Percentiles rank a stretch among this genome's conserved stretches.
Evolutionary conservation across 805 yeast species (phyloP).

Genomic region (Saccharomycopsis olivae): DNA sequence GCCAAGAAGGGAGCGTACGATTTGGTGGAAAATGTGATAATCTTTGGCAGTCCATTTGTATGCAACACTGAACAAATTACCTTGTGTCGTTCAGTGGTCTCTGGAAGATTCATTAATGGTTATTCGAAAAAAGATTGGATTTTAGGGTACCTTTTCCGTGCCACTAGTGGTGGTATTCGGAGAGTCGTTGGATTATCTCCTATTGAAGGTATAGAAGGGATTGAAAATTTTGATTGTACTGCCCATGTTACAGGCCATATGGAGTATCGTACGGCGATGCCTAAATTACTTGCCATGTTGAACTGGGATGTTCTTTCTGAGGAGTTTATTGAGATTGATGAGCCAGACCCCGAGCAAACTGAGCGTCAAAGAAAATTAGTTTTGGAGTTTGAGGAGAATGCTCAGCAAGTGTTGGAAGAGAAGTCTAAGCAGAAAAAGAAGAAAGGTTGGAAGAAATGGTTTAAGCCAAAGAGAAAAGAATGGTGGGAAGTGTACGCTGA

Average conservation of each 20-base stretch:
- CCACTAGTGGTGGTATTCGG: conserved; percentile 88
- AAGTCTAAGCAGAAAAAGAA: conserved; percentile 26
- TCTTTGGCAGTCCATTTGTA: conserved; percentile 85
- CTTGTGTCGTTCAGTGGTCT: conserved; percentile 72
- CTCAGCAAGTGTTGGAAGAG: conserved; percentile 43
- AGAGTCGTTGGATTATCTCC: conserved; percentile 88
- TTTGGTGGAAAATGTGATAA: conserved; percentile 72
- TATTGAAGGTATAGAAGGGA: conserved; percentile 47
- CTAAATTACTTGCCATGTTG: conserved; percentile 54
- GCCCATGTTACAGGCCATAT: conserved; percentile 87
- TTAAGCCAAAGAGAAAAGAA: conserved; percentile 42
- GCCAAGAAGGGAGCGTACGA: conserved; percentile 84
- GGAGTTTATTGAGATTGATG: conserved; percentile 91
- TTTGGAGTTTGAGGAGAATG: conserved; percentile 78
- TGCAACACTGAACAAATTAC: conserved; percentile 68
- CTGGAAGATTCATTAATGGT: conserved; percentile 85
- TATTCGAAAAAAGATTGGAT: conserved; percentile 93
- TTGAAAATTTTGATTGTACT: conserved; percentile 85
- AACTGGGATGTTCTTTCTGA: conserved; percentile 82
- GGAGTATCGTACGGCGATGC: conserved; percentile 94
- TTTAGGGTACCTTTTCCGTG: conserved; percentile 86
- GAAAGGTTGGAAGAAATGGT: conserved; percentile 33
- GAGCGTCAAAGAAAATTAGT: conserved; percentile 78
- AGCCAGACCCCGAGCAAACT: conserved; percentile 81
- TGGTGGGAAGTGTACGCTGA: conserved; percentile 43